Evolutionary conservation across 2,329 filamentous ascomycete genomes (phyloP), one percentile per base, ranked within the genome.

Genomic region (Cytospora leucostoma): DNA sequence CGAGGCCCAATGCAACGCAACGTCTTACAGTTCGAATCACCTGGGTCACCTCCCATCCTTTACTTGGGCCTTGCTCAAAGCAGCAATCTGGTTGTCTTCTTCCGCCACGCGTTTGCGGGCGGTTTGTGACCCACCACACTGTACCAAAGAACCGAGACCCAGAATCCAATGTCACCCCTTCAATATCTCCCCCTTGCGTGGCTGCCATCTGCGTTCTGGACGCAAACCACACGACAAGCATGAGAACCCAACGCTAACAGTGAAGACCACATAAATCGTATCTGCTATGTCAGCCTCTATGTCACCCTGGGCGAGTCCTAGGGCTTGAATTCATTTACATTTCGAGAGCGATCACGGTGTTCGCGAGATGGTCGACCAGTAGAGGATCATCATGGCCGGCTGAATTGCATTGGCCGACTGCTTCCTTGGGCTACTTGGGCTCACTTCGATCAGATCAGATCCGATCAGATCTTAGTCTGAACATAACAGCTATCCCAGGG

Each of bases 401-500:
- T 47, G 44, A n/a, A 19, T 21, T 21, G n/a, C n/a, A 47, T 19
- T 17, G 21, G n/a, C 44, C n/a, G 44, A 51, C 54, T 35, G 59
- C 44, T 61, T 19, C 21, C 59, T 32, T 32, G 52, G 49, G 40
- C 51, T 27, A 27, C 27, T 27, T 27, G 27, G 27, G 27, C 49
- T 21, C 57, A 37, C 35, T 21, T 33, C 50, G 37, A 61, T 34
- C 19, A 27, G 59, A 55, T 55, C 34, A 32, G 47, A 59, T 51
- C 56, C 21, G 56, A n/a, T 49, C 58, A 32, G 58, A 50, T 56
- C 60, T 60, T 57, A 63, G 63, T 49, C 56, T 34, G 56, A 17
- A 53, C 38, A 44, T 37, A 56, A 59, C 63, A 58, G 60, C 60
- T 38, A 57, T 63, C 47, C 34, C 51, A 47, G 52, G 64, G 64